These are phyloP conservation scores for Colletotrichum sansevieriae DNA, from an alignment of 2,329 filamentous ascomycete species.

Conservation along the genomic window DNA sequence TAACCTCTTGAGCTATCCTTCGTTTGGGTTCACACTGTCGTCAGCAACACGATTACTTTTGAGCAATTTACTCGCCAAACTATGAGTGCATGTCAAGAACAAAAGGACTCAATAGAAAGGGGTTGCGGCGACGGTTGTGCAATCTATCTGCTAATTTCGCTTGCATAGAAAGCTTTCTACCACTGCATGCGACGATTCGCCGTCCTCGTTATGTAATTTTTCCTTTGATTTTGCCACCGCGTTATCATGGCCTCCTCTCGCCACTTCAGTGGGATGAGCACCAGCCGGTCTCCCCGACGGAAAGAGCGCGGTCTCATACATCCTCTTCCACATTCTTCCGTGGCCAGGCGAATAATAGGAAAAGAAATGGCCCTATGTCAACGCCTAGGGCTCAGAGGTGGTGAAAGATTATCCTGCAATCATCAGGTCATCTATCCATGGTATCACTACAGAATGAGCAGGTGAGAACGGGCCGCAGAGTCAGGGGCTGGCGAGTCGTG, in stretches of 20 bases:
- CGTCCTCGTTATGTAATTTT: conserved; percentile 36
- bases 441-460: conserved; percentile 42
- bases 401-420: conserved; percentile 42
- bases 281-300: conserved; percentile 2
- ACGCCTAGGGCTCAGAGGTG: conserved; percentile 28
- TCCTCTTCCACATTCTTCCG: conserved; percentile 35
- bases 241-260: conserved; percentile 19
- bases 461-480: conserved; percentile 39
- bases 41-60: too few species aligned
- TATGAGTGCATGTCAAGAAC: too few species aligned
- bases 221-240: conserved; percentile 27
- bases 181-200: conserved; percentile 27
- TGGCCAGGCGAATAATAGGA: conserved; percentile 39
- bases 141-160: conserved; percentile 38
- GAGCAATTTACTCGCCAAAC: too few species aligned
- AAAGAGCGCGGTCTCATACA: conserved; percentile 1
- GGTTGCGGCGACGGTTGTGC: conserved; percentile 3
- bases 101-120: background rate
- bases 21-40: too few species aligned
- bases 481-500: conserved; percentile 40
- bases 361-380: conserved; percentile 36
- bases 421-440: conserved; percentile 43
- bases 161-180: conserved; percentile 39
- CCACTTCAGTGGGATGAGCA: conserved; percentile 14
- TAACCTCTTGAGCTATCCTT: too few species aligned